These are phyloP conservation scores for Aspergillus cejpii DNA, from an alignment of 2,329 filamentous ascomycete species.

Conservation along the genomic window DNA sequence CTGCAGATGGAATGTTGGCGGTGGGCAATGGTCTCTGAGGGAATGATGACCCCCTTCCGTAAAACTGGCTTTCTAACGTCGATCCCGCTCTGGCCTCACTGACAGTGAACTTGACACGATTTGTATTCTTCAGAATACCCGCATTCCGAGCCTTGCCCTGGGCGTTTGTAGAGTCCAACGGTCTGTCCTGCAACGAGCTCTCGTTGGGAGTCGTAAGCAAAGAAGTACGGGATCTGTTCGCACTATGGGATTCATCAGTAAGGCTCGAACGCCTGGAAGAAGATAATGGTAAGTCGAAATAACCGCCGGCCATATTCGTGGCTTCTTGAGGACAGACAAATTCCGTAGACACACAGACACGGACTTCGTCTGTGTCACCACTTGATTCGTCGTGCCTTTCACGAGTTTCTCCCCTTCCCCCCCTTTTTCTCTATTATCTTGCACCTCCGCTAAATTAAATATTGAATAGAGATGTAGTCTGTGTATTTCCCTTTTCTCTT, in stretches of 20 bases:
- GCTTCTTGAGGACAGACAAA: slow-evolving; percentile 4
- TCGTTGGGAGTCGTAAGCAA: slow-evolving; percentile 22
- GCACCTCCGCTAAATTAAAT: neutral
- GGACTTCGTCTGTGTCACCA: slow-evolving; percentile 12
- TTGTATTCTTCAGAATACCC: slow-evolving; percentile 32
- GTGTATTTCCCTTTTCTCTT: neutral
- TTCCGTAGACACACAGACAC: slow-evolving; percentile 2
- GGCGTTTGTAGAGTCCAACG: slow-evolving; percentile 20
- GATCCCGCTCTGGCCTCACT: slow-evolving; percentile 21
- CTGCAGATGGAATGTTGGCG: slow-evolving; percentile 34
- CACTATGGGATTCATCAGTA: slow-evolving; percentile 19
- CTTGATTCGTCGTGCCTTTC: slow-evolving; percentile 1
- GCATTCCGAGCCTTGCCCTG: slow-evolving; percentile 35
- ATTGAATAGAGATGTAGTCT: neutral
- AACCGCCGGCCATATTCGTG: slow-evolving; percentile 29
- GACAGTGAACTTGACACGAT: slow-evolving; percentile 31
- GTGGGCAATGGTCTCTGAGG: slow-evolving; percentile 30
- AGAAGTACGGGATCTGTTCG: slow-evolving; percentile 22
- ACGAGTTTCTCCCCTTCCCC: slow-evolving; percentile 1
- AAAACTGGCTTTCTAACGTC: slow-evolving; percentile 25
- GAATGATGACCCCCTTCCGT: slow-evolving; percentile 26
- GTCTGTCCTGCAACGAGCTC: slow-evolving; percentile 13
- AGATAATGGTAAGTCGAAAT: slow-evolving; percentile 28
- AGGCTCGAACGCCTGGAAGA: slow-evolving; percentile 23
- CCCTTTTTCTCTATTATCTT: neutral